Percentiles rank a stretch among this genome's conserved stretches.
phyloP scores from a whole-genome alignment of 2,329 filamentous ascomycete species.

The Trichoderma simmonsii region DNA sequence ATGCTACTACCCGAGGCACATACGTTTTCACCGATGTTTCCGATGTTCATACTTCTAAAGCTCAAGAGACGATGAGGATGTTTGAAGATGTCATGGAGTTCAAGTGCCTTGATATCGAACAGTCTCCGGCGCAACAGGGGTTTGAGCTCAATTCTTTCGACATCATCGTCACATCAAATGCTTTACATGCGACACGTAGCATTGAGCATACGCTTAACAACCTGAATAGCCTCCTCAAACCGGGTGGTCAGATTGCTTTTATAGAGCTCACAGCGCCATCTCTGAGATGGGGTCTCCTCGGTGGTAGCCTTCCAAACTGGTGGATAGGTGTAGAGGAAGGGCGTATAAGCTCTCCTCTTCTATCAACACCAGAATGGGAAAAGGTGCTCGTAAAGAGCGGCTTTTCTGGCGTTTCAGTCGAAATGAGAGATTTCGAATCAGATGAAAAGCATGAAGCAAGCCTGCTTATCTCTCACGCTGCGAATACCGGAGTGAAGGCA shows the following conservation, averaged over 20 bases:
- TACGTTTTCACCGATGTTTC: conserved; percentile 41
- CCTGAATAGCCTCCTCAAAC: conserved; percentile 13
- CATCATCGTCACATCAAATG: conserved; percentile 27
- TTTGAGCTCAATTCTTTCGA: conserved; percentile 22
- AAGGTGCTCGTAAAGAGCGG: neutral
- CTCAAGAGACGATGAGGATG: conserved; percentile 18
- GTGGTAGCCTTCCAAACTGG: conserved; percentile 1
- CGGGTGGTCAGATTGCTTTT: conserved; percentile 18
- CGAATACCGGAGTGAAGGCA: neutral
- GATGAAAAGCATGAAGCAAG: conserved; percentile 15
- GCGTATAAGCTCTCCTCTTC: conserved; percentile 5
- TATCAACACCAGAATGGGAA: conserved; percentile 5
- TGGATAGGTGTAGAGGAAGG: conserved; percentile 16
- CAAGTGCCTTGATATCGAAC: conserved; percentile 26
- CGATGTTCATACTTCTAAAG: conserved; percentile 25
- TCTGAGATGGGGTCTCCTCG: conserved; percentile 7
- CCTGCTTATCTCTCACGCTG: conserved; percentile 11
- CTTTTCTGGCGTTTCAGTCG: conserved; percentile 13
- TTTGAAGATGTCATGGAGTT: conserved; percentile 17
- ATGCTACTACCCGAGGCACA: conserved; percentile 22
- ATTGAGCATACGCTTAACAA: neutral
- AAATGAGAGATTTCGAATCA: conserved; percentile 9
- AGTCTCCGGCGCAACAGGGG: conserved; percentile 15
- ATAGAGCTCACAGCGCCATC: conserved; percentile 15
- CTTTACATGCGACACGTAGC: conserved; percentile 15